Evolutionary conservation across 2,329 filamentous ascomycete species (phyloP).

Genomic region (Polytolypa hystricis): DNA sequence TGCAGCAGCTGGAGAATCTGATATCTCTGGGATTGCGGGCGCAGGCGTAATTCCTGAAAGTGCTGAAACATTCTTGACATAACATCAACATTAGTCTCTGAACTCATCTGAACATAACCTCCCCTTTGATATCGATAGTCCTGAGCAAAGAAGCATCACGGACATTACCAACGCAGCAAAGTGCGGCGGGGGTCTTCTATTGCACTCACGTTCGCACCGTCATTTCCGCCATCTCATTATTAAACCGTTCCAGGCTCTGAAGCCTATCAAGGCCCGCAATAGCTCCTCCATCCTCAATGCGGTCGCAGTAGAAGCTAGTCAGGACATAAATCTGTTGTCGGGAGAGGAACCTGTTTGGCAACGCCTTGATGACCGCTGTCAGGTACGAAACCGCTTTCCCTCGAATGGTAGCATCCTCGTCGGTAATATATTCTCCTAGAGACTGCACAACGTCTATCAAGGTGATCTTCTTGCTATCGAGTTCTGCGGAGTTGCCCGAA

Average conservation of each 20-base stretch:
- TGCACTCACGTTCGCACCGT: conserved; percentile 42
- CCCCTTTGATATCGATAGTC: background rate
- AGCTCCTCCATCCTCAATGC: conserved; percentile 52
- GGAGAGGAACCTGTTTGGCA: conserved; percentile 45
- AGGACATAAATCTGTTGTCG: conserved; percentile 53
- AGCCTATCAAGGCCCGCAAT: conserved; percentile 48
- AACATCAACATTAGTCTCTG: background rate
- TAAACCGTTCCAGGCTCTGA: conserved; percentile 50
- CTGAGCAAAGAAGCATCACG: too few relatives aligned
- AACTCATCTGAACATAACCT: background rate
- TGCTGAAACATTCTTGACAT: conserved; percentile 36
- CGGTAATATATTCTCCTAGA: conserved; percentile 56
- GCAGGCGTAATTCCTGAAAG: conserved; percentile 47
- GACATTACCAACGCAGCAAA: too few relatives aligned
- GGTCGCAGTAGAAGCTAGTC: conserved; percentile 53
- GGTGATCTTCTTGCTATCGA: conserved; percentile 49
- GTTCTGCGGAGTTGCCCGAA: conserved; percentile 30
- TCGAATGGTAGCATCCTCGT: conserved; percentile 49
- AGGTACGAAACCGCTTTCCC: conserved; percentile 45
- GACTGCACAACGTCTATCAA: conserved; percentile 53
- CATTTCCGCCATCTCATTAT: conserved; percentile 42
- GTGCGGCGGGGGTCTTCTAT: conserved; percentile 2
- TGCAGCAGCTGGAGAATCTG: conserved; percentile 52
- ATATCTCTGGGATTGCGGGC: conserved; percentile 54
- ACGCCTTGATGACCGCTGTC: conserved; percentile 33